Evolutionary conservation across 225 moss, liverwort and hornwort species (phyloP).

Genomic region (Straminergon stramineum): DNA sequence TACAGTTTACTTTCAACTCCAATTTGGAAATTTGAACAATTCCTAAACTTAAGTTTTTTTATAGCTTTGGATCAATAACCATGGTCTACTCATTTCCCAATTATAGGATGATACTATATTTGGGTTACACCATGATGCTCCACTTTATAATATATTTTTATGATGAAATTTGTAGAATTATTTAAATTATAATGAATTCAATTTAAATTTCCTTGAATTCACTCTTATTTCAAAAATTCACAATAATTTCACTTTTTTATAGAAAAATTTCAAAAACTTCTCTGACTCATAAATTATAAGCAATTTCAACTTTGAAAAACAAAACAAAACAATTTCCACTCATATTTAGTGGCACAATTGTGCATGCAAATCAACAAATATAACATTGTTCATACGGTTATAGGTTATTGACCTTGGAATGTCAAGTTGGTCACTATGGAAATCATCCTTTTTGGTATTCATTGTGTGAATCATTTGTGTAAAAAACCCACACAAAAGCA

Average conservation of each 20-base stretch:
- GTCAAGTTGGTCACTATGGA: rapidly evolving
- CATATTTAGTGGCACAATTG: background rate
- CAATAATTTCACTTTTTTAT: background rate
- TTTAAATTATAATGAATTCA: too few species aligned
- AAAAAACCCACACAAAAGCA: too few species aligned
- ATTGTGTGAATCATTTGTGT: too few species aligned
- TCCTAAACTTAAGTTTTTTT: background rate
- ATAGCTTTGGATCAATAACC: background rate
- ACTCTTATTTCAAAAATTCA: background rate
- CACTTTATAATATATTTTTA: background rate
- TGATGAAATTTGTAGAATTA: background rate
- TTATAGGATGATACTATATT: background rate
- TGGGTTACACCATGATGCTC: background rate
- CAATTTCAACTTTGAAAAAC: background rate
- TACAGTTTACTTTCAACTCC: background rate
- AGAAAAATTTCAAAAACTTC: background rate
- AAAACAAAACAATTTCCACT: background rate
- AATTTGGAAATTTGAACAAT: background rate
- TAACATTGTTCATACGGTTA: too few species aligned
- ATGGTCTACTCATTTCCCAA: background rate
- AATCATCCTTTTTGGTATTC: too few species aligned
- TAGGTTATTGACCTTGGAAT: too few species aligned
- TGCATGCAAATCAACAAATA: background rate
- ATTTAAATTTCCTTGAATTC: background rate
- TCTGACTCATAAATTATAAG: background rate